A percentile compares a stretch with the other conserved stretches of the same genome.
Conservation (phyloP, 1,139 yeast species). For the Yamadazyma diospyri region DNA sequence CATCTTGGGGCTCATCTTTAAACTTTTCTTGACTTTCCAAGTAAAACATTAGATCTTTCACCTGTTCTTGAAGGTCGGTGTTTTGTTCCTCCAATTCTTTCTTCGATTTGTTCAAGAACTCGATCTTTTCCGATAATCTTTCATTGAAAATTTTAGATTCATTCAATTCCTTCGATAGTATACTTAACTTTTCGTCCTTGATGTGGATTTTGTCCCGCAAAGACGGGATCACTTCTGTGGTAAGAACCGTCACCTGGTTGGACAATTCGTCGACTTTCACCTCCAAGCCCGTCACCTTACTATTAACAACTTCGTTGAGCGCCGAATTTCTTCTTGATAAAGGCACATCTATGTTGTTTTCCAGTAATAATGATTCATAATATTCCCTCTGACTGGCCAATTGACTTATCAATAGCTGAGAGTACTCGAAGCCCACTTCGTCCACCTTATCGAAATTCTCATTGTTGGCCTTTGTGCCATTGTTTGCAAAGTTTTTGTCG, state of each 20-base stretch:
- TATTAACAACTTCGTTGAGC: slow-evolving; percentile 12
- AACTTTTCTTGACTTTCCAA: slow-evolving; percentile 72
- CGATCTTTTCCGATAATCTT: slow-evolving; percentile 57
- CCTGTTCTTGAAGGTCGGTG: slow-evolving; percentile 61
- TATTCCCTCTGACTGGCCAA: slow-evolving; percentile 87
- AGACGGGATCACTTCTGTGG: slow-evolving; percentile 29
- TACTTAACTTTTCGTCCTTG: slow-evolving; percentile 31
- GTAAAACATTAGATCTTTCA: slow-evolving; percentile 77
- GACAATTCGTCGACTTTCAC: slow-evolving; percentile 29
- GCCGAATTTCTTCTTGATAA: slow-evolving; percentile 21
- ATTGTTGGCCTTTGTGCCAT: neutral
- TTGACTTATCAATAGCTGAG: slow-evolving; percentile 74
- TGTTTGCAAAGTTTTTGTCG: slow-evolving; percentile 23
- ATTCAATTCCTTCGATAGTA: slow-evolving; percentile 27
- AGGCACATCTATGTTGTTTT: slow-evolving; percentile 25
- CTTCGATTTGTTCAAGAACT: slow-evolving; percentile 33
- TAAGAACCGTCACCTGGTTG: slow-evolving; percentile 21
- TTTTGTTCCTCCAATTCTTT: slow-evolving; percentile 34
- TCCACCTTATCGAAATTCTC: slow-evolving; percentile 34
- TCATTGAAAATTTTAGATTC: slow-evolving; percentile 46
- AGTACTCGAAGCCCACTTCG: slow-evolving; percentile 71
- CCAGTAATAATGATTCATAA: slow-evolving; percentile 58
- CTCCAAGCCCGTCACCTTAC: slow-evolving; percentile 27
- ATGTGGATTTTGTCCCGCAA: slow-evolving; percentile 26
- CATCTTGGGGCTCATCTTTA: slow-evolving; percentile 65